Percentiles rank a stretch among this genome's conserved stretches.
These are phyloP conservation scores for Arxiozyma telluris DNA, from an alignment of 1,139 yeast genomes.

Conservation along the genomic window DNA sequence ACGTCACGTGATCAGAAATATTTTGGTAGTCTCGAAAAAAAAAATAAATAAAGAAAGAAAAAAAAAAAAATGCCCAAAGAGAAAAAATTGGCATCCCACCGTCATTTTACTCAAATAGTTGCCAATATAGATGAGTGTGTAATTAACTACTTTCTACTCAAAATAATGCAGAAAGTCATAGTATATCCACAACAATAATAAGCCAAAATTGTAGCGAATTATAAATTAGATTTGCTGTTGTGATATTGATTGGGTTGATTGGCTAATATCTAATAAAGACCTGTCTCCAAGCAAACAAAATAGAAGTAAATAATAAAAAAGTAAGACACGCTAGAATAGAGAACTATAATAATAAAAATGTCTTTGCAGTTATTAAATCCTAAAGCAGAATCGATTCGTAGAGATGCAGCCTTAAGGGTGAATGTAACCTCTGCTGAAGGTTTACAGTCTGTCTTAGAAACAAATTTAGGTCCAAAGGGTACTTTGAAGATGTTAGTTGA, in stretches of 20 bases:
- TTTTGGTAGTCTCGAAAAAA: neutral
- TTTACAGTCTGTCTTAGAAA: constrained; percentile 79
- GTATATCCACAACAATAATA: too few relatives aligned
- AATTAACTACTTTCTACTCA: too few relatives aligned
- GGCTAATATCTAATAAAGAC: neutral
- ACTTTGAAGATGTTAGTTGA: constrained; percentile 93
- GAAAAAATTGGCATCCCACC: neutral
- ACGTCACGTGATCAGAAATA: neutral
- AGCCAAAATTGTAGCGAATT: neutral
- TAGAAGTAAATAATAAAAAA: neutral
- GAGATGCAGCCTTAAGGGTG: constrained; percentile 91
- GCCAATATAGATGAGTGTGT: neutral
- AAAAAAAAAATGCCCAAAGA: too few relatives aligned
- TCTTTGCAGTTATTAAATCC: constrained; percentile 84
- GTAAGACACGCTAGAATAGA: neutral
- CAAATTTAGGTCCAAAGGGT: constrained; percentile 95
- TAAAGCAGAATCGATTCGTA: constrained; percentile 89
- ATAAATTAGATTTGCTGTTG: neutral
- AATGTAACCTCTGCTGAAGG: constrained; percentile 97
- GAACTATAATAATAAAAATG: constrained; percentile 14
- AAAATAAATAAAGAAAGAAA: neutral
- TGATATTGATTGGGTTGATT: too few relatives aligned
- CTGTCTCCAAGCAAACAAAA: neutral
- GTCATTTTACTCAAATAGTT: too few relatives aligned
- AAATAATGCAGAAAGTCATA: too few relatives aligned